phyloP scores from a whole-genome alignment of 345 rosid genomes.

The Salix viminalis region DNA sequence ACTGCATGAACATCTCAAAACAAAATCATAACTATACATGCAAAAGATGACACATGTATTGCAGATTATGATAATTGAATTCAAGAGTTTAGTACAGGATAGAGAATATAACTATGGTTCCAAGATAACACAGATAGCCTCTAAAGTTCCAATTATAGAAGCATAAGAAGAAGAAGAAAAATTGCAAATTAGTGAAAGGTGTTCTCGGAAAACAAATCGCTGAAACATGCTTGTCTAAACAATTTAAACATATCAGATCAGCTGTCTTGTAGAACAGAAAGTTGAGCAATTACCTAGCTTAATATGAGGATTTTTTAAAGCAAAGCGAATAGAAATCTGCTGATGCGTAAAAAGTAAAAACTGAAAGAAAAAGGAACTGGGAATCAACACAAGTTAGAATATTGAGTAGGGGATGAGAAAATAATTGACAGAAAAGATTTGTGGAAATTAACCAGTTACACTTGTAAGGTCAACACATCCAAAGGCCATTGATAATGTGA shows the following conservation, averaged over 20 bases:
- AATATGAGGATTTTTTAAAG: background rate
- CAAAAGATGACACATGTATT: slow-evolving; percentile 4
- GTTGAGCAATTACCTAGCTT: background rate
- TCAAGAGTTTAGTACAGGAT: background rate
- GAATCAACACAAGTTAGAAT: background rate
- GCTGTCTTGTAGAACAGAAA: background rate
- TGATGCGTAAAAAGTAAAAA: background rate
- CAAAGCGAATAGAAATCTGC: background rate
- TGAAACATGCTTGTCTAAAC: background rate
- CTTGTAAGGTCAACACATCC: background rate
- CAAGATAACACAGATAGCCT: background rate
- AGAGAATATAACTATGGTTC: background rate
- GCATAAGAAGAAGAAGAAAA: background rate
- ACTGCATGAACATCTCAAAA: slow-evolving; percentile 36
- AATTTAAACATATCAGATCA: background rate
- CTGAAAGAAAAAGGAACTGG: too few species aligned
- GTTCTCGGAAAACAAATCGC: background rate
- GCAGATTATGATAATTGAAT: background rate
- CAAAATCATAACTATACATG: slow-evolving; percentile 1
- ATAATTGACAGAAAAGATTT: background rate
- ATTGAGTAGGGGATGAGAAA: background rate
- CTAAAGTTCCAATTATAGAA: background rate
- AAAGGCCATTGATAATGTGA: background rate
- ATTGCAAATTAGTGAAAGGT: background rate
- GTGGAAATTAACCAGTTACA: background rate